These are phyloP conservation scores for Mychonastes homosphaera DNA, from an alignment of 139 green algal species.

Conservation along the genomic window DNA sequence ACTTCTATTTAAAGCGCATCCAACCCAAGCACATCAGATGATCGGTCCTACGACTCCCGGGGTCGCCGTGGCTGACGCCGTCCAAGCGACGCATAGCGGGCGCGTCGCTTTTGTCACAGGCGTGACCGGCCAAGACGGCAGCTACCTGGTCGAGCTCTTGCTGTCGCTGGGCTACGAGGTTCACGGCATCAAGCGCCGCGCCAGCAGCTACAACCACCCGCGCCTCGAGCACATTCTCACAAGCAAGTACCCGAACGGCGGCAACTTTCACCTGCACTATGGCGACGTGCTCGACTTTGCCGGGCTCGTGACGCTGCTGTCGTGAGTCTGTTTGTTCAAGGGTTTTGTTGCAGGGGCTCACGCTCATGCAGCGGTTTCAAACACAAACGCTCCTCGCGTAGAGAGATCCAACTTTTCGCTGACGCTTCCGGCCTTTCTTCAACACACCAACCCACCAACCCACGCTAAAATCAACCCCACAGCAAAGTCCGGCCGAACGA, in stretches of 20 bases:
- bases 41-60: too few species aligned
- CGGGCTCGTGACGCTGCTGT: constrained; percentile 25
- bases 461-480: too few species aligned
- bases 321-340: constrained; percentile 20
- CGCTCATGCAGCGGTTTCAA: too few species aligned
- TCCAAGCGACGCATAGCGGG: too few species aligned
- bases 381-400: too few species aligned
- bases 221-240: constrained; percentile 51
- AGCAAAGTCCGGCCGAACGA: constrained; percentile 53
- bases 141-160: constrained; percentile 62
- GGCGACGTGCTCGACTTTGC: constrained; percentile 49
- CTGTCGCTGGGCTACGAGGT: constrained; percentile 60
- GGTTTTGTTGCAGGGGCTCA: too few species aligned
- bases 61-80: too few species aligned
- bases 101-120: constrained; percentile 27
- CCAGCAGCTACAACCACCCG: constrained; percentile 46
- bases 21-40: too few species aligned
- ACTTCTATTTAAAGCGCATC: too few species aligned
- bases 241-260: constrained; percentile 10
- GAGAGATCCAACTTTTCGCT: too few species aligned
- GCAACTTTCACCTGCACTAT: constrained; percentile 49
- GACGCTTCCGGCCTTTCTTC: too few species aligned
- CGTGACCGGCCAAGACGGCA: constrained; percentile 55
- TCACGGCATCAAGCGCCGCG: constrained; percentile 50
- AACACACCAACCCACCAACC: too few species aligned